Conservation (phyloP, 2,329 filamentous ascomycete genomes). For the Pestalotiopsis sp. region DNA sequence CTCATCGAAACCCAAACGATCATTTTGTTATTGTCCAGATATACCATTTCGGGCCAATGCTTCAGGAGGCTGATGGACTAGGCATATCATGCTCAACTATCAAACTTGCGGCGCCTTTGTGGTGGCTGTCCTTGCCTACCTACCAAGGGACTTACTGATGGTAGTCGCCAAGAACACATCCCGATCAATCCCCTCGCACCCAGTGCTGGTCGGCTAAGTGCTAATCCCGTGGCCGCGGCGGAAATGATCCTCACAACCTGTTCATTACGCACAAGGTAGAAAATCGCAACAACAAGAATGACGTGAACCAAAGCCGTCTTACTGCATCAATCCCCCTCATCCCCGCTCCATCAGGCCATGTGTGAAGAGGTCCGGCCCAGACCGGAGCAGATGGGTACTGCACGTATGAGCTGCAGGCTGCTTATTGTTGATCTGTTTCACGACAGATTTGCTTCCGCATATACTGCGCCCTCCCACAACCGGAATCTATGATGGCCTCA, state of each 20-base stretch:
- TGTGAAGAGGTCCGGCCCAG: background rate
- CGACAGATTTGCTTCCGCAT: background rate
- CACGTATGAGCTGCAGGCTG: no score
- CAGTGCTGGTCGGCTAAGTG: background rate
- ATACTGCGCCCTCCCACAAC: background rate
- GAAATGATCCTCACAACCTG: background rate
- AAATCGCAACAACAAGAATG: background rate
- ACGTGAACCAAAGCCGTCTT: background rate
- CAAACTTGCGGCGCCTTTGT: no score
- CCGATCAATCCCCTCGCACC: background rate
- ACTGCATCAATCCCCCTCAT: background rate
- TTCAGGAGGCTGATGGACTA: no score
- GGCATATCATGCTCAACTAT: no score
- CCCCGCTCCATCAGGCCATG: background rate
- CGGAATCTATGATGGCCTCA: background rate
- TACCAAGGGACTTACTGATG: no score
- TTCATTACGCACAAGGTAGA: background rate
- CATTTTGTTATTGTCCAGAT: no score
- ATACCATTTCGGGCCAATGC: no score
- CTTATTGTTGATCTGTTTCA: background rate
- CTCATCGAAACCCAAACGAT: no score
- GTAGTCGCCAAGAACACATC: no score
- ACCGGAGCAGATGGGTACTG: background rate
- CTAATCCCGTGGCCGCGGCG: background rate
- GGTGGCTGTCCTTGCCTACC: no score